phyloP scores from a whole-genome alignment of 495 filamentous ascomycete species.

The Aspergillus baeticus region DNA sequence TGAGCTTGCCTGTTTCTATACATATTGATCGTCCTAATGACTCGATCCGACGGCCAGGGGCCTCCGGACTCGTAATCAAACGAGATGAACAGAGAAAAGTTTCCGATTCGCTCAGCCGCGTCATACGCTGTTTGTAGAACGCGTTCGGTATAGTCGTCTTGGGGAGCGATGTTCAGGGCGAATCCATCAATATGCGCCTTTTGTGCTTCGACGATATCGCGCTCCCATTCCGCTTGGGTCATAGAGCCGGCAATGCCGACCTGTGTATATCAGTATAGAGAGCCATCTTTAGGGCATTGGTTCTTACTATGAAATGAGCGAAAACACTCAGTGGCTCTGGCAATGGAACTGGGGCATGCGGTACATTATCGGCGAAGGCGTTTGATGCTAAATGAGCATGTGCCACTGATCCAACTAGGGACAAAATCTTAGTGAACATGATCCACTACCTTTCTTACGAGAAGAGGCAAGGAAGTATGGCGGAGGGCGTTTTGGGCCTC shows the following conservation, averaged over 20 bases:
- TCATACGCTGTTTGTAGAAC: constrained; percentile 54
- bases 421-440: constrained; percentile 8
- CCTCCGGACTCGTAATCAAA: constrained; percentile 63
- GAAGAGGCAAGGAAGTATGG: no score
- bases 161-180: constrained; percentile 63
- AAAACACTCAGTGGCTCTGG: constrained; percentile 29
- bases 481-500: no score
- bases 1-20: constrained; percentile 53
- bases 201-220: constrained; percentile 60
- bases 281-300: neutral
- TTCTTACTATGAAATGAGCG: constrained; percentile 37
- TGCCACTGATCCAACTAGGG: constrained; percentile 3
- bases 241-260: constrained; percentile 30
- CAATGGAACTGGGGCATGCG: neutral
- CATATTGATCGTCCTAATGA: constrained; percentile 55
- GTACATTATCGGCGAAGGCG: constrained; percentile 9
- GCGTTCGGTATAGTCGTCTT: constrained; percentile 47
- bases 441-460: neutral
- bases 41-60: constrained; percentile 54
- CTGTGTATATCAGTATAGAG: constrained; percentile 12
- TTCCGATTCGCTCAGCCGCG: constrained; percentile 48
- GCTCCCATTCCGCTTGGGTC: constrained; percentile 50
- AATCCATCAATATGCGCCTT: constrained; percentile 70
- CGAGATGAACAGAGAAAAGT: constrained; percentile 66
- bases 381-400: constrained; percentile 3